A percentile compares a stretch with the other conserved stretches of the same genome.
phyloP scores from a whole-genome alignment of 2,329 filamentous ascomycete genomes.

The Periconia macrospinosa region DNA sequence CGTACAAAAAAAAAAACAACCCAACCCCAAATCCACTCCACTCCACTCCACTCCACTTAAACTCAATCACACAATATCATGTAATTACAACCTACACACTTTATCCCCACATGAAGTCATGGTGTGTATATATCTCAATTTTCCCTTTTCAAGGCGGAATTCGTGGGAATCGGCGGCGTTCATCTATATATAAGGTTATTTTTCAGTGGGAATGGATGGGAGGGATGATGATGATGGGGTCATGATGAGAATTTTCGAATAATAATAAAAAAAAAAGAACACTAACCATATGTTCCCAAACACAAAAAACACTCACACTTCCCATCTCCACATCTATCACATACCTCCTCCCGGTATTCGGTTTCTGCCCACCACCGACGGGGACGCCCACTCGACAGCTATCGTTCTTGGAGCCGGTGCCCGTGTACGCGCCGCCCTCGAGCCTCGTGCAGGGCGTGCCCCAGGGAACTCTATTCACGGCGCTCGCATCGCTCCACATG shows the following conservation, averaged over 20 bases:
- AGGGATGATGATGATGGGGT: too few species aligned
- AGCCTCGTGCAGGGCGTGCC: constrained; percentile 22
- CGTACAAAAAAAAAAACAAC: too few species aligned
- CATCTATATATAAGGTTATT: constrained; percentile 9
- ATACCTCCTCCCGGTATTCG: constrained; percentile 18
- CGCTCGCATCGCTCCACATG: constrained; percentile 21
- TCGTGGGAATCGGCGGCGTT: constrained; percentile 27
- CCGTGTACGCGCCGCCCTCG: constrained; percentile 24
- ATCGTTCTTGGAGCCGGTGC: constrained; percentile 17
- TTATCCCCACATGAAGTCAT: constrained; percentile 27
- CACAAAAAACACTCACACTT: constrained; percentile 23
- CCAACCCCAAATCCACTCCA: too few species aligned
- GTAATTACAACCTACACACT: constrained; percentile 18
- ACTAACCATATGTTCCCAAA: constrained; percentile 26
- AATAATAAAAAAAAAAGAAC: not conserved
- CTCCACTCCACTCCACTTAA: too few species aligned
- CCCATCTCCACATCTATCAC: constrained; percentile 27
- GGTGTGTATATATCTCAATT: constrained; percentile 35
- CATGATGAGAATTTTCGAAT: too few species aligned
- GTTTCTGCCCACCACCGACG: constrained; percentile 11
- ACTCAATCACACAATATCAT: too few species aligned
- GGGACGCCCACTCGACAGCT: constrained; percentile 23
- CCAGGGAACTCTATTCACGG: constrained; percentile 20
- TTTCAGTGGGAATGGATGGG: not conserved
- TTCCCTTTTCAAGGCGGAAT: constrained; percentile 24